phyloP scores from a whole-genome alignment of 2,329 filamentous ascomycete species.

The Venturia aucupariae region DNA sequence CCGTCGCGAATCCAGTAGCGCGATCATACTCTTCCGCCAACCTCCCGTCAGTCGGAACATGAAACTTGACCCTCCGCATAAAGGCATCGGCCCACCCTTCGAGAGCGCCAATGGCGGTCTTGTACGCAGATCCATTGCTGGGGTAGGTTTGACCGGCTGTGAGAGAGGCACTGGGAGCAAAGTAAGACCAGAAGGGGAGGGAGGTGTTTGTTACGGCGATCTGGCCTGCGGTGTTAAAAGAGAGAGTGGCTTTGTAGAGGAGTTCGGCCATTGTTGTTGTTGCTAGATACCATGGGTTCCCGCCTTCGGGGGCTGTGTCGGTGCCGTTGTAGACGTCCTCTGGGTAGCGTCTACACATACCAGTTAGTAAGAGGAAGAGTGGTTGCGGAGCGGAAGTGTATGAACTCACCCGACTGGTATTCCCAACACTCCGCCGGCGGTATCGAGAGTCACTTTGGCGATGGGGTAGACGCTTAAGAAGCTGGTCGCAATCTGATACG shows the following conservation, averaged over 20 bases:
- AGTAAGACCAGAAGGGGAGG: slow-evolving; percentile 27
- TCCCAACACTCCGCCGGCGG: slow-evolving; percentile 21
- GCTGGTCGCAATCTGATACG: slow-evolving; percentile 22
- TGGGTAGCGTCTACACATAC: slow-evolving; percentile 23
- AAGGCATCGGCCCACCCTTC: slow-evolving; percentile 28
- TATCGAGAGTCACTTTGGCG: slow-evolving; percentile 20
- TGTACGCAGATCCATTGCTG: slow-evolving; percentile 19
- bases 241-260: slow-evolving; percentile 21
- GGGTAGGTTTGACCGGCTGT: slow-evolving; percentile 19
- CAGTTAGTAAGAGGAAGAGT: slow-evolving; percentile 9
- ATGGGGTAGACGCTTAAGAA: slow-evolving; percentile 24
- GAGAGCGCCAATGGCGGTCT: slow-evolving; percentile 19
- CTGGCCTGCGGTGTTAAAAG: slow-evolving; percentile 18
- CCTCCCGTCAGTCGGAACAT: slow-evolving; percentile 22
- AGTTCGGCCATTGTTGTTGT: slow-evolving; percentile 26
- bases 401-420: slow-evolving; percentile 24
- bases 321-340: slow-evolving; percentile 28
- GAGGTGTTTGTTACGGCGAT: slow-evolving; percentile 23
- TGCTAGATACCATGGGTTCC: slow-evolving; percentile 28
- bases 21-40: slow-evolving; percentile 26
- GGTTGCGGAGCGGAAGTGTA: background rate
- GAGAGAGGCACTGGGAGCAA: slow-evolving; percentile 21
- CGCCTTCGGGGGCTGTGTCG: slow-evolving; percentile 22
- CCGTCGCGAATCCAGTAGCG: slow-evolving; percentile 20
- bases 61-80: slow-evolving; percentile 25